Percentiles rank a stretch among this genome's conserved stretches.
phyloP scores from a whole-genome alignment of 129 eudicot genomes.

The Flaveria robusta region DNA sequence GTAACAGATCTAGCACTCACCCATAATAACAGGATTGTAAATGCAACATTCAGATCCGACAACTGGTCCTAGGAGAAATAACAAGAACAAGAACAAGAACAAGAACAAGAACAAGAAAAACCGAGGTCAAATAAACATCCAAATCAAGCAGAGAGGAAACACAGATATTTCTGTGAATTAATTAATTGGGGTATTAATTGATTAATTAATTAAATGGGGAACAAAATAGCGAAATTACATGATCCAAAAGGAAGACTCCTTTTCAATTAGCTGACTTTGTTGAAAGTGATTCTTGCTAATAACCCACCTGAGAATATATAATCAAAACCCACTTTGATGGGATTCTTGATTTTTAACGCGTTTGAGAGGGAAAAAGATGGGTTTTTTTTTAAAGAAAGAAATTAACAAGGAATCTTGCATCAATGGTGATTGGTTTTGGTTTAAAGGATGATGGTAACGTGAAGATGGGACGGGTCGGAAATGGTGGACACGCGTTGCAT shows the following conservation, averaged over 20 bases:
- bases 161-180: neutral
- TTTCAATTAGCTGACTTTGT: constrained; percentile 31
- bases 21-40: constrained; percentile 24
- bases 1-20: constrained; percentile 35
- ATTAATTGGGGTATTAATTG: constrained; percentile 12
- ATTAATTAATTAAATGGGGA: constrained; percentile 8
- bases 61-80: constrained; percentile 27
- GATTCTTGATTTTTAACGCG: constrained; percentile 23
- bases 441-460: constrained; percentile 27
- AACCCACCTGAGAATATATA: constrained; percentile 14
- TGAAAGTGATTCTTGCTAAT: constrained; percentile 32
- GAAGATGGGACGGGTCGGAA: constrained; percentile 25
- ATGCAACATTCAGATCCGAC: constrained; percentile 41
- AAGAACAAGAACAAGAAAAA: constrained; percentile 9
- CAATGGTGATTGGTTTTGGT: constrained; percentile 25
- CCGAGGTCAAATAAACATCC: constrained; percentile 37
- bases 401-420: constrained; percentile 21
- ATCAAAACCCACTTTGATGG: constrained; percentile 5
- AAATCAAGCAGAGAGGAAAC: constrained; percentile 17
- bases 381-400: neutral
- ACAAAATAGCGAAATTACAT: constrained; percentile 27
- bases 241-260: constrained; percentile 21
- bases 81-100: constrained; percentile 18
- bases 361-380: neutral
- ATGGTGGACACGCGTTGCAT: constrained; percentile 25